Base-by-base conservation (phyloP, 2,329 filamentous ascomycete species). In the Rutstroemia sydowiana region DNA sequence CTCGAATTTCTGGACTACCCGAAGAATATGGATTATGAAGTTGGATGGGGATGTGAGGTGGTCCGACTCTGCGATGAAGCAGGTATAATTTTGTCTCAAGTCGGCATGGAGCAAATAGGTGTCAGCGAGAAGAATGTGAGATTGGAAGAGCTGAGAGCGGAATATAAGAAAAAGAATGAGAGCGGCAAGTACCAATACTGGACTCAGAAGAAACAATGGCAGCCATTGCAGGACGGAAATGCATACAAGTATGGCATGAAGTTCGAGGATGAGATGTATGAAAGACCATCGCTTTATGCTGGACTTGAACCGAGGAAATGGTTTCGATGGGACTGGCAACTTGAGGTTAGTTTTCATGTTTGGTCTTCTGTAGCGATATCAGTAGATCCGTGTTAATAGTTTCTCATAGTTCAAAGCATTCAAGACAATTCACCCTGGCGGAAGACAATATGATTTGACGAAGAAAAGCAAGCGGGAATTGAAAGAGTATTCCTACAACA, bases 21-120 rank as follows among this genome's bases (percentile, higher is more conserved):
- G 18, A 70, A 69, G 14, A 69, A 76, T 48, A 76, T 78, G 21
- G 60, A 69, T 36, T 74, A 72, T 18, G 75, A 78, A 53, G 80
- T 76, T 77, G 75, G 77, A 55, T 75, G 73, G 23, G 23, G 23
- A 26, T 26, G 23, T 26, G 23, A 26, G 8, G 8, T 26, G 23
- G 4, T 26, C 23, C 55, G 71, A 71, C 14, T 72, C 80, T n/a
- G 61, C 66, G 0, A 57, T 42, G 53, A 55, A 26, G 47, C 51
- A 14, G 54, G 55, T 1, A 55, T 60, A n/a, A 39, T 56, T 7
- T 42, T 61, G 23, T 26, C 23, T 8, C 23, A 41, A 55, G 5
- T 48, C 54, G 26, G 23, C 45, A 26, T 30, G 57, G 2, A 40
- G 55, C 28, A 60, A 57, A 39, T 55, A 60, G 45, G 48, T 60